A percentile compares a stretch with the other conserved stretches of the same genome.
Evolutionary conservation across 2,329 filamentous ascomycete species (phyloP).

Genomic region (Aspergillus terreus): DNA sequence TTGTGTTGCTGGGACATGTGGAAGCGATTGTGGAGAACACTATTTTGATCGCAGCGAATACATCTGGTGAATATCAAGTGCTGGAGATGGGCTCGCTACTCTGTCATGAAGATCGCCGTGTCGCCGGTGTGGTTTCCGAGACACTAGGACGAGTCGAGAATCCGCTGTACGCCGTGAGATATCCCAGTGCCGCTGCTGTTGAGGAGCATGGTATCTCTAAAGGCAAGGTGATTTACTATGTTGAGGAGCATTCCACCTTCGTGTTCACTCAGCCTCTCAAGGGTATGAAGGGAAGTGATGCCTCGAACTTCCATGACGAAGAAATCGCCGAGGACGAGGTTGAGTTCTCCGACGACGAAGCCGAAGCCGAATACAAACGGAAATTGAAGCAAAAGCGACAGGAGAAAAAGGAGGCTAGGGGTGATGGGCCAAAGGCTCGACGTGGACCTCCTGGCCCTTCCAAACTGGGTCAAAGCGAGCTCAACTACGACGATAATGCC

Average conservation of each 20-base stretch:
- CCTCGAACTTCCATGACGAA: conserved; percentile 92
- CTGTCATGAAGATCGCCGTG: conserved; percentile 68
- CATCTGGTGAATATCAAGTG: conserved; percentile 76
- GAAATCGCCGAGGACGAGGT: conserved; percentile 81
- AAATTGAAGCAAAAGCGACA: conserved; percentile 64
- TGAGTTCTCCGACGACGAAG: conserved; percentile 96
- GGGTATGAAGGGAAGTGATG: conserved; percentile 81
- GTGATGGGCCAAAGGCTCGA: conserved; percentile 36
- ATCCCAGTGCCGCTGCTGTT: conserved; percentile 66
- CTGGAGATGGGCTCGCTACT: conserved; percentile 81
- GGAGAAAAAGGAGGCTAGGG: conserved; percentile 49
- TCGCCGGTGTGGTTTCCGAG: conserved; percentile 80
- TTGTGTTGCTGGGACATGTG: conserved; percentile 71
- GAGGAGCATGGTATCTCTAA: conserved; percentile 62
- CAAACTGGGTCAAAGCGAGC: conserved; percentile 39
- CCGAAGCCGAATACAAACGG: conserved; percentile 77
- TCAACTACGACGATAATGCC: conserved; percentile 65
- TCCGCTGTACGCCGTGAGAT: conserved; percentile 80
- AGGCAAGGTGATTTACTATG: conserved; percentile 73
- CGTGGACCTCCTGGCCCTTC: conserved; percentile 35
- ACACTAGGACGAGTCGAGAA: conserved; percentile 81
- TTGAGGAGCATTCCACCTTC: conserved; percentile 71
- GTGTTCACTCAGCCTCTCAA: conserved; percentile 84
- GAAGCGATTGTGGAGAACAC: conserved; percentile 75
- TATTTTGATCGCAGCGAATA: conserved; percentile 73